A percentile compares a stretch with the other conserved stretches of the same genome.
phyloP scores from a whole-genome alignment of 225 moss, liverwort and hornwort species.

The Neckera pumila region DNA sequence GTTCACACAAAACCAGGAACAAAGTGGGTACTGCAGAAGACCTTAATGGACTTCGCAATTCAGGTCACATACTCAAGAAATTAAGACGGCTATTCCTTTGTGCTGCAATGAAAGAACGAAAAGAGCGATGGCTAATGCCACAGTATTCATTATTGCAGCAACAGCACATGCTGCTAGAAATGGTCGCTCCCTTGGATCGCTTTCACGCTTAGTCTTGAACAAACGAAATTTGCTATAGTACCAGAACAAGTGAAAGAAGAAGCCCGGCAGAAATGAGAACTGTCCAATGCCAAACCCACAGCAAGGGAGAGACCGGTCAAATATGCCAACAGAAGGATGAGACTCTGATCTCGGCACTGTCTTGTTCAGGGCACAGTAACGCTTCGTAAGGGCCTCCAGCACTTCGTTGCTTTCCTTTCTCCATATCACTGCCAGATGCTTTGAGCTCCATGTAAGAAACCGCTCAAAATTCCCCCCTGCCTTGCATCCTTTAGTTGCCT shows the following conservation, averaged over 20 bases:
- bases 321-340: slow-evolving; percentile 27
- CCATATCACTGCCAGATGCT: background rate
- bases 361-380: slow-evolving; percentile 11
- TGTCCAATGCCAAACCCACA: slow-evolving; percentile 65
- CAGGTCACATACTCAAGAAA: background rate
- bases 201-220: slow-evolving; percentile 29
- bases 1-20: background rate
- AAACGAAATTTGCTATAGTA: slow-evolving; percentile 57
- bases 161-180: slow-evolving; percentile 50
- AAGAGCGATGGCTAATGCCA: slow-evolving; percentile 24
- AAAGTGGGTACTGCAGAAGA: background rate
- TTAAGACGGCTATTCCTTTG: background rate
- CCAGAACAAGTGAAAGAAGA: slow-evolving; percentile 53
- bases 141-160: slow-evolving; percentile 45
- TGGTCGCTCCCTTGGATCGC: slow-evolving; percentile 60
- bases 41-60: background rate
- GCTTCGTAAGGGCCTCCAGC: slow-evolving; percentile 1
- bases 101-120: slow-evolving; percentile 25
- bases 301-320: slow-evolving; percentile 61
- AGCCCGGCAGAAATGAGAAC: slow-evolving; percentile 60
- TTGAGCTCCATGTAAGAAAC: background rate
- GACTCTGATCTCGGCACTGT: slow-evolving; percentile 1
- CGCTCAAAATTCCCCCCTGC: background rate
- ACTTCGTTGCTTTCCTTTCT: slow-evolving; percentile 22
- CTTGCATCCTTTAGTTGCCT: background rate